Evolutionary conservation across 208 protist genomes (phyloP), one percentile per base, ranked within the genome.

Genomic region (Wallacemonas sp.): DNA sequence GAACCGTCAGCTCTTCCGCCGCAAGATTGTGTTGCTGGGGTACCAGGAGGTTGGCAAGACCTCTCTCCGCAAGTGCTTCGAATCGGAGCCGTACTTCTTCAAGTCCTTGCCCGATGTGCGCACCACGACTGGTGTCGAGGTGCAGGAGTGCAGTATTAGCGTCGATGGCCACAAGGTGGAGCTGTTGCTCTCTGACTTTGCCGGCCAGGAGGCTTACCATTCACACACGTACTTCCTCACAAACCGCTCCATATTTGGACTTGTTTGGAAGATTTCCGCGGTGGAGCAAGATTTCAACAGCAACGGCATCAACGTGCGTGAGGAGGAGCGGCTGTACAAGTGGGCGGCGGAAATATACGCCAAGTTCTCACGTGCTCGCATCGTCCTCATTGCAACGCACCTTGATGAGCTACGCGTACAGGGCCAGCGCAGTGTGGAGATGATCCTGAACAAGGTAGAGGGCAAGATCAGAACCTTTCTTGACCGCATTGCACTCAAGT

Each of bases 21-120:
- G 86, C 26, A 97, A 94, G 72, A 45, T 97, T 4, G 79, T 94
- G 56, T 61, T 97, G 14, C 66, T 97, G 3, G 91, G 91, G 0
- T 81, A 94, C 69, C 87, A 95, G 62, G 89, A 94, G 49, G 91
- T 93, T 14, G 91, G 91, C 51, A 97, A 97, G 78, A 95, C 91
- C 27, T 92, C 87, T 1, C 72, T 97, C 46, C 79, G 88, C 38
- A 93, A 94, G 74, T 95, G 91, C 68, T 93, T 94, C 55, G 86
- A 93, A 68, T 84, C 79, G 14, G 89, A 95, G 63, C 86, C 87
- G 22, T 87, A 82, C 59, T 95, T 95, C 55, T 88, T 93, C 49
- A 81, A 80, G 46, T 66, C 39, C 11, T 75, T 97, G 2, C 91
- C 91, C 2, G 79, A 91, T 22, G 91, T 97, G 49, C 79, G 72